These are phyloP conservation scores for Alternaria tenuissima DNA, from an alignment of 2,329 filamentous ascomycete species.

Conservation along the genomic window DNA sequence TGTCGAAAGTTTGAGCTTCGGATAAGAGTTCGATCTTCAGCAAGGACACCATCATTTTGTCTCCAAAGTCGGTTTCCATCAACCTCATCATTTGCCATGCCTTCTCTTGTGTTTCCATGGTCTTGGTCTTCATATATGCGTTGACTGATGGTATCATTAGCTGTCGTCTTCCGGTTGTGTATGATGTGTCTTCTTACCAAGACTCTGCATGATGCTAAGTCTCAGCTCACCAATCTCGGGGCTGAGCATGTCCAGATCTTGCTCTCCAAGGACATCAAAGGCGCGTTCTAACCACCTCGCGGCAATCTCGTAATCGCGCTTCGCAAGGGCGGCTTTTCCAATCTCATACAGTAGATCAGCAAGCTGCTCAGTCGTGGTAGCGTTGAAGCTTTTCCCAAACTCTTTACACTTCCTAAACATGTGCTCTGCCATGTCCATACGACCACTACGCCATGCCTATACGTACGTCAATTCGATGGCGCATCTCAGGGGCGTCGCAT, in stretches of 20 bases:
- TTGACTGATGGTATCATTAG: slow-evolving; percentile 58
- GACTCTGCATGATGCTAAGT: slow-evolving; percentile 69
- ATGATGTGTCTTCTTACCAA: slow-evolving; percentile 39
- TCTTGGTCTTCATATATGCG: slow-evolving; percentile 60
- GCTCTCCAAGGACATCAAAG: slow-evolving; percentile 64
- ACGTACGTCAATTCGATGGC: neutral
- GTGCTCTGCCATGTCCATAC: slow-evolving; percentile 79
- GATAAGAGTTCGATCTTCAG: slow-evolving; percentile 73
- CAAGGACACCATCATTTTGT: slow-evolving; percentile 71
- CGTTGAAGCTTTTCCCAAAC: slow-evolving; percentile 54
- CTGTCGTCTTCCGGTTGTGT: too few relatives aligned
- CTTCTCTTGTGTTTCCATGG: slow-evolving; percentile 56
- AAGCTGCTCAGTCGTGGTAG: slow-evolving; percentile 65
- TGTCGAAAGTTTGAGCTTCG: slow-evolving; percentile 47
- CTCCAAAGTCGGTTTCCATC: slow-evolving; percentile 71
- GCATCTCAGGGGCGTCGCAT: too few relatives aligned
- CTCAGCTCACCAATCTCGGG: slow-evolving; percentile 70
- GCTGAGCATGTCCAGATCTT: slow-evolving; percentile 65
- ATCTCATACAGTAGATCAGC: slow-evolving; percentile 76
- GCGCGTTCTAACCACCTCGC: slow-evolving; percentile 78
- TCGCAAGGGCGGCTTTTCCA: slow-evolving; percentile 66
- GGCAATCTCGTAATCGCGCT: slow-evolving; percentile 64
- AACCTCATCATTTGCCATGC: slow-evolving; percentile 66
- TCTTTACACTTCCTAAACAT: slow-evolving; percentile 71
- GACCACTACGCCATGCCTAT: slow-evolving; percentile 77